Evolutionary conservation across 768 basidiomycete genomes (phyloP).

Genomic region (Agaricus blazei): DNA sequence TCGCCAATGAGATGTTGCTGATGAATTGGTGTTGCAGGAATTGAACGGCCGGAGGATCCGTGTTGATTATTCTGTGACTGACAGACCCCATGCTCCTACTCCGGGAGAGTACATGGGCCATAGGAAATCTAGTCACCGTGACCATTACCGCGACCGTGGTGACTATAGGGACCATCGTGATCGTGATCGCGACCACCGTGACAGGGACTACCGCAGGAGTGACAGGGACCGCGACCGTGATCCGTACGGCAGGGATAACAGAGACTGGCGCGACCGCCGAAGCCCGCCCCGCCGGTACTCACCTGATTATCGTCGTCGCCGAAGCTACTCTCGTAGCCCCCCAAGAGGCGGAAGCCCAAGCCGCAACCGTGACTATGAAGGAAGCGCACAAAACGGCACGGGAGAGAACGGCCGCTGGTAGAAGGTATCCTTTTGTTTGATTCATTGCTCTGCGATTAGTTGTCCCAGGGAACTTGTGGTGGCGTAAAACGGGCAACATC

Average conservation of each 20-base stretch:
- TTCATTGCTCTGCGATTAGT: slow-evolving; percentile 15
- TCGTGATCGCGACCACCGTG: slow-evolving; percentile 28
- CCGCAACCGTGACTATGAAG: slow-evolving; percentile 23
- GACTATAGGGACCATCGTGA: slow-evolving; percentile 34
- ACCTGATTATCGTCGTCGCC: slow-evolving; percentile 70
- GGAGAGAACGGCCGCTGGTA: slow-evolving; percentile 54
- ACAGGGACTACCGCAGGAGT: slow-evolving; percentile 37
- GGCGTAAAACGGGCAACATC: slow-evolving; percentile 8
- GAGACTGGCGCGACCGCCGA: slow-evolving; percentile 79
- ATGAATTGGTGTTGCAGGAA: slow-evolving; percentile 45
- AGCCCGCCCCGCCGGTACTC: slow-evolving; percentile 73
- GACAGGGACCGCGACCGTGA: slow-evolving; percentile 56
- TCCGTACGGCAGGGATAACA: slow-evolving; percentile 63
- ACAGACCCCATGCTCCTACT: slow-evolving; percentile 90
- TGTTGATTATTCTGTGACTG: slow-evolving; percentile 95
- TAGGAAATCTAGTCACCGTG: slow-evolving; percentile 47
- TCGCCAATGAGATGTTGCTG: background rate
- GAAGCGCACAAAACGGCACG: slow-evolving; percentile 20
- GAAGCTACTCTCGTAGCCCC: slow-evolving; percentile 77
- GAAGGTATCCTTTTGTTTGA: slow-evolving; percentile 25
- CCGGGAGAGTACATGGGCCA: slow-evolving; percentile 99
- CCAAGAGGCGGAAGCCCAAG: slow-evolving; percentile 58
- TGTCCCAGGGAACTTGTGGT: slow-evolving; percentile 7
- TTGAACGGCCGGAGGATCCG: slow-evolving; percentile 94
- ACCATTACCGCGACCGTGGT: slow-evolving; percentile 28